phyloP scores from a whole-genome alignment of 2,329 filamentous ascomycete genomes.

The Aureobasidium musti region DNA sequence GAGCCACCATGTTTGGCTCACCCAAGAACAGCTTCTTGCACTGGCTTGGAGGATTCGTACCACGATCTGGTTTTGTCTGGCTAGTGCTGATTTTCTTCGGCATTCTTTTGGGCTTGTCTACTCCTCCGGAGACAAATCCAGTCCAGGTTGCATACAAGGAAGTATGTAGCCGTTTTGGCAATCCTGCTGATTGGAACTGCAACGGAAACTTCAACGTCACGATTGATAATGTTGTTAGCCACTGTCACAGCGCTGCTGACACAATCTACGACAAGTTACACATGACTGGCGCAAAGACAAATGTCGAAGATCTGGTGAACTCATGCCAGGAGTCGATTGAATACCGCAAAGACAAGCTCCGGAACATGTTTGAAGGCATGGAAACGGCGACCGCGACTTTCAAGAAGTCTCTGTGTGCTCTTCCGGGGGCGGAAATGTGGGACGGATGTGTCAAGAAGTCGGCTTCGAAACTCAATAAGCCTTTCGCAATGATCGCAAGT shows the following conservation, averaged over 20 bases:
- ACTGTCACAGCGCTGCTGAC: background rate
- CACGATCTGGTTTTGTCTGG: slow-evolving; percentile 1
- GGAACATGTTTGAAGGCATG: background rate
- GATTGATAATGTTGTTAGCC: background rate
- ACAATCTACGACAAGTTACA: background rate
- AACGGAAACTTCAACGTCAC: slow-evolving; percentile 6
- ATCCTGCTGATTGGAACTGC: slow-evolving; percentile 2
- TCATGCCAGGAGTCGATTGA: background rate
- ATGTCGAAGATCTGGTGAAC: background rate
- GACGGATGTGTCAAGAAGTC: background rate
- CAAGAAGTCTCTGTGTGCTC: background rate
- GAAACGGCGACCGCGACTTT: background rate
- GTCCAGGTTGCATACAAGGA: background rate
- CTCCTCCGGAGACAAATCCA: background rate
- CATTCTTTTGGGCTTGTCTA: background rate
- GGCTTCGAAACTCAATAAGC: background rate
- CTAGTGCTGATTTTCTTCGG: slow-evolving; percentile 2
- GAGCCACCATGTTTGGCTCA: background rate
- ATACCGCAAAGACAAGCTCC: background rate
- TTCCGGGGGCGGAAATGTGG: background rate
- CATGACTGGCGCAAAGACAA: background rate
- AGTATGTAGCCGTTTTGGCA: background rate
- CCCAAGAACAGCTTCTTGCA: background rate
- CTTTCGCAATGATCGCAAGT: background rate
- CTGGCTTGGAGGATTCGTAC: background rate